A percentile compares a stretch with the other conserved stretches of the same genome.
phyloP scores from a whole-genome alignment of 257 asterid genomes.

The Nicotiana benthamiana region DNA sequence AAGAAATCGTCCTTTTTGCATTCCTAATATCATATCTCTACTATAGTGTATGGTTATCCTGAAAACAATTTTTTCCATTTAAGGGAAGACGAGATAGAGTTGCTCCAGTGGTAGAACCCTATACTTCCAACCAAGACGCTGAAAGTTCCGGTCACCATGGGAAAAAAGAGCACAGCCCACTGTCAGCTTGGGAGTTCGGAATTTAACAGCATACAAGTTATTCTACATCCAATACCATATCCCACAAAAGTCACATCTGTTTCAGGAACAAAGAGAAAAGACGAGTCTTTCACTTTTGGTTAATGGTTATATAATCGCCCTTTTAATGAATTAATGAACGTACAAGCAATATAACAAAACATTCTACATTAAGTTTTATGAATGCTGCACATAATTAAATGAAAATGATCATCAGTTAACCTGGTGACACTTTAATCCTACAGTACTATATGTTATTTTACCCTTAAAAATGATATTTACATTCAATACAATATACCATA shows the following conservation, averaged over 20 bases:
- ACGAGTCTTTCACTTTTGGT: neutral
- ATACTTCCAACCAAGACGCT: neutral
- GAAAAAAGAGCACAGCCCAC: neutral
- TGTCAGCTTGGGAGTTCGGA: neutral
- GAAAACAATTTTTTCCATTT: neutral
- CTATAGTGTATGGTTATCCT: neutral
- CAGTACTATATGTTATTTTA: neutral
- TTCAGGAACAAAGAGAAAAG: neutral
- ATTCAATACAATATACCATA: neutral
- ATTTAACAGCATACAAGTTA: neutral
- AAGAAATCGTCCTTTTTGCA: neutral
- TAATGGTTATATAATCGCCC: neutral
- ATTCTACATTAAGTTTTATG: neutral
- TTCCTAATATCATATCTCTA: no score
- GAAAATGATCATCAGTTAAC: neutral
- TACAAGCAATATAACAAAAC: neutral
- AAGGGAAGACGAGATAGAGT: neutral
- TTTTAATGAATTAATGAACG: neutral
- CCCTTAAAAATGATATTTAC: no score
- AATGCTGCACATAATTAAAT: neutral
- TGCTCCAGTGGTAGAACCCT: neutral
- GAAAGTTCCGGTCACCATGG: neutral
- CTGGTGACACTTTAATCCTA: neutral
- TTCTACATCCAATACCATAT: neutral
- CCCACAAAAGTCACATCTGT: neutral